A percentile compares a stretch with the other conserved stretches of the same genome.
Evolutionary conservation across 2,329 filamentous ascomycete species (phyloP).

Genomic region (Alternaria tenuissima): DNA sequence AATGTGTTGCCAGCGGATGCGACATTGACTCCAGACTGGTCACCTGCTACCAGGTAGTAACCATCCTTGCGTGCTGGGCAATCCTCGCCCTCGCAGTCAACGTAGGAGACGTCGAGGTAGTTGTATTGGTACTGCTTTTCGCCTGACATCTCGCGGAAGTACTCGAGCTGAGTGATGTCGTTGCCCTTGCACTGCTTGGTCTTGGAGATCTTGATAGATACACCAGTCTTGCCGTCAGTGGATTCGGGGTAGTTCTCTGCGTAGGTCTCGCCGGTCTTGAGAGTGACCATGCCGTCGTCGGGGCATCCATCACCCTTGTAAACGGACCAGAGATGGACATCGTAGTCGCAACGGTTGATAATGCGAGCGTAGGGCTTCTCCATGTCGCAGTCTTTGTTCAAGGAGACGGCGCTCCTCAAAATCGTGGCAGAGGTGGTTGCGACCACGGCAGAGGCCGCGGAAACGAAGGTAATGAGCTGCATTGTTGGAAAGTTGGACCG

Average conservation of each 20-base stretch:
- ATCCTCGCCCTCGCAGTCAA: conserved; percentile 40
- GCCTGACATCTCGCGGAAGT: conserved; percentile 37
- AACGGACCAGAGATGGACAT: conserved; percentile 52
- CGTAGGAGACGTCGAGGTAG: conserved; percentile 51
- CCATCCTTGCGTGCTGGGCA: conserved; percentile 28
- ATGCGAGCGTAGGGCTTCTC: conserved; percentile 36
- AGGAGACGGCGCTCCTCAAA: conserved; percentile 22
- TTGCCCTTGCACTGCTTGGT: conserved; percentile 32
- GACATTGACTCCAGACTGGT: conserved; percentile 3
- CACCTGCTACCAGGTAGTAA: conserved; percentile 41
- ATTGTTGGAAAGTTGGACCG: conserved; percentile 36
- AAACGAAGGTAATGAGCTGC: conserved; percentile 44
- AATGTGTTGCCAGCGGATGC: conserved; percentile 17
- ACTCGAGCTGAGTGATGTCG: conserved; percentile 51
- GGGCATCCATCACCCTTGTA: conserved; percentile 41
- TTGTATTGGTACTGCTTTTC: conserved; percentile 18
- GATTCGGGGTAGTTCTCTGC: conserved; percentile 49
- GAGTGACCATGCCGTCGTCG: conserved; percentile 24
- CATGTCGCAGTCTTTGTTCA: conserved; percentile 27
- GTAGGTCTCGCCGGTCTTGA: conserved; percentile 43
- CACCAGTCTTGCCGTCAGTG: conserved; percentile 34
- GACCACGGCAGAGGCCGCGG: conserved; percentile 42
- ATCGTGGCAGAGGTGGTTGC: conserved; percentile 31
- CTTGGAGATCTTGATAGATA: conserved; percentile 54
- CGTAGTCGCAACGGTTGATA: conserved; percentile 50